These are phyloP conservation scores for Mucuna pruriens DNA, from an alignment of 306 rosid species.

Conservation along the genomic window DNA sequence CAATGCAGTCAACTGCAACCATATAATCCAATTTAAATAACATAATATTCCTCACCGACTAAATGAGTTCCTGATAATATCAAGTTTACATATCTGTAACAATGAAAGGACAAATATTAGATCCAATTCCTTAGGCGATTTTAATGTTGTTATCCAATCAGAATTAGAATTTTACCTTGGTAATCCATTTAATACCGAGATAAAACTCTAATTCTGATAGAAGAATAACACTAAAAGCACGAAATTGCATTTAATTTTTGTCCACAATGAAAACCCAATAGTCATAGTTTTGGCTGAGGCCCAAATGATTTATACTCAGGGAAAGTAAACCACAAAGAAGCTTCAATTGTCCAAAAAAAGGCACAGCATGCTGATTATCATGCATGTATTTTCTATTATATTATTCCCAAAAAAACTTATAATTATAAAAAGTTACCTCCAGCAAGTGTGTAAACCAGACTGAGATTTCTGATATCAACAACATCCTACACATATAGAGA, in stretches of 20 bases:
- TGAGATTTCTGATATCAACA: conserved; percentile 86
- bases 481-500: conserved; percentile 59
- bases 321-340: not conserved
- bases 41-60: not conserved
- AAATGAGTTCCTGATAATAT: not conserved
- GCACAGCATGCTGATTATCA: not conserved
- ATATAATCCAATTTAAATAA: conserved; percentile 22
- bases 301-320: not conserved
- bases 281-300: not conserved
- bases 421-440: conserved; percentile 57
- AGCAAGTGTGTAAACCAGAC: conserved; percentile 92
- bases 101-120: not conserved
- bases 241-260: not conserved
- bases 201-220: not conserved
- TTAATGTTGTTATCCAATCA: not conserved
- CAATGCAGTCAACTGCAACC: conserved; percentile 95
- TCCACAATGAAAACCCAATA: not conserved
- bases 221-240: not conserved
- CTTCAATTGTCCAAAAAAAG: not conserved
- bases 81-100: conserved; percentile 13
- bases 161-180: not conserved
- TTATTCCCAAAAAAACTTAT: not conserved
- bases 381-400: not conserved
- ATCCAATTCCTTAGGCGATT: not conserved
- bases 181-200: not conserved